These are phyloP conservation scores for Alternaria conjuncta DNA, from an alignment of 2,329 filamentous ascomycete genomes.

Conservation along the genomic window DNA sequence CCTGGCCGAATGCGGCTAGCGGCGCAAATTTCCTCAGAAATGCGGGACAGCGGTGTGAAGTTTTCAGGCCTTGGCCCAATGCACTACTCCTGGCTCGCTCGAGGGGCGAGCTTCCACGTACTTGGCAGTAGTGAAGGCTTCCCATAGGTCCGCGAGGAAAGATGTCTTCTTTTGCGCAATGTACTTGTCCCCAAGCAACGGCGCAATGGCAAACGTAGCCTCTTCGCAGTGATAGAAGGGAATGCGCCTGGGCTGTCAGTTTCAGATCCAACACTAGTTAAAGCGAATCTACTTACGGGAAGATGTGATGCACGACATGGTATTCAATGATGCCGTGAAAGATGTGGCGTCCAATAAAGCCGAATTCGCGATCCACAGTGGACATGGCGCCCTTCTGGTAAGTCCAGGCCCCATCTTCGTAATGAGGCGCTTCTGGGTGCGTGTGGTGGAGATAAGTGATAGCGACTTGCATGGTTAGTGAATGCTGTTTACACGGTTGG, in stretches of 20 bases:
- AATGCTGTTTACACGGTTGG: neutral
- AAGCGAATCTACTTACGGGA: constrained; percentile 51
- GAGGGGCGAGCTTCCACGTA: constrained; percentile 21
- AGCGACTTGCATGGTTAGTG: constrained; percentile 55
- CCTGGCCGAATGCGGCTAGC: neutral
- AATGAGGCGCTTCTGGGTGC: constrained; percentile 64
- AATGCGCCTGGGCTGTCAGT: constrained; percentile 29
- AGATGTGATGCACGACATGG: constrained; percentile 69
- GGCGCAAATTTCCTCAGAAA: neutral
- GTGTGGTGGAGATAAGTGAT: constrained; percentile 80
- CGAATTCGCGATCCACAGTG: constrained; percentile 70
- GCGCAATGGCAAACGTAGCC: constrained; percentile 31
- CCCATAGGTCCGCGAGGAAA: constrained; percentile 31
- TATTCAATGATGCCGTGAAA: constrained; percentile 72
- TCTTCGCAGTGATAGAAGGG: constrained; percentile 38
- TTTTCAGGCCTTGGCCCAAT: neutral
- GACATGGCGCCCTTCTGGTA: constrained; percentile 67
- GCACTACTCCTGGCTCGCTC: neutral
- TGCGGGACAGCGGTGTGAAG: neutral
- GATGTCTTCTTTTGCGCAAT: constrained; percentile 25
- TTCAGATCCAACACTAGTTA: neutral
- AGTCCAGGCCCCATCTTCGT: constrained; percentile 65
- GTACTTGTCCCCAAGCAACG: constrained; percentile 33
- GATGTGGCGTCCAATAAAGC: constrained; percentile 68
- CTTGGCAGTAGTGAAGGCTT: constrained; percentile 31